Base-by-base conservation (phyloP, 148 eudicot species). In the Rhododendron mucronatum region DNA sequence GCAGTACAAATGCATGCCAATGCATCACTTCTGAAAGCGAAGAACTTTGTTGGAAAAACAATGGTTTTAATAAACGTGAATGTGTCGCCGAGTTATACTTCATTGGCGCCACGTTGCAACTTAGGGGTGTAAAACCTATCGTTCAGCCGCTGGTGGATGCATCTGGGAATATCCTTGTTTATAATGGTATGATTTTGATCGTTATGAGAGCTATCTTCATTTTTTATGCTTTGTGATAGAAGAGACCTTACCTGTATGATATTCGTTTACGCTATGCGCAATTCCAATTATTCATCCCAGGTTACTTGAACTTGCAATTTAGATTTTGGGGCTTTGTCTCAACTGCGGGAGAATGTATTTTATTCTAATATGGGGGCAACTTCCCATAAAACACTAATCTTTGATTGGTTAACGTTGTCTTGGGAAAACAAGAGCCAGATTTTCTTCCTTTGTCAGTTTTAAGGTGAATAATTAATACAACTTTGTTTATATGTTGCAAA, bases 91-190 rank as follows among this genome's bases (percentile, higher is more conserved):
- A 90, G 88, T 86, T 95, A 90, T 86, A 63, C 59, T 93, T 97
- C 89, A 61, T 94, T 59, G 96, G 99, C 47, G 93, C 99, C 63
- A 95, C 93, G 61, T 87, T 97, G 89, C 99, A 97, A 86, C 89
- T 97, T 86, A 92, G 99, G 89, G 99, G 99, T 80, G 89, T 82
- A 14, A 79, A 59, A 74, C 91, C 95, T 15, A 89, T 95, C 74
- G 82, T 86, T 78, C 99, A 97, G 83, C 99, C 99, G 10, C 86
- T 97, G 86, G 89, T 90, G 47, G 98, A 95, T 91, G 82, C 89
- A 15, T 89, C 81, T 39, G 95, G 94, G 86, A 97, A 95, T 92
- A 88, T 95, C 78, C 96, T 97, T 83, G 89, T 93, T 83, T 96
- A 96, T 87, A 96, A 96, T 88, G 99, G 99, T 96, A 90, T 85